phyloP scores from a whole-genome alignment of 2,329 filamentous ascomycete genomes.

The Botrytis cinerea region DNA sequence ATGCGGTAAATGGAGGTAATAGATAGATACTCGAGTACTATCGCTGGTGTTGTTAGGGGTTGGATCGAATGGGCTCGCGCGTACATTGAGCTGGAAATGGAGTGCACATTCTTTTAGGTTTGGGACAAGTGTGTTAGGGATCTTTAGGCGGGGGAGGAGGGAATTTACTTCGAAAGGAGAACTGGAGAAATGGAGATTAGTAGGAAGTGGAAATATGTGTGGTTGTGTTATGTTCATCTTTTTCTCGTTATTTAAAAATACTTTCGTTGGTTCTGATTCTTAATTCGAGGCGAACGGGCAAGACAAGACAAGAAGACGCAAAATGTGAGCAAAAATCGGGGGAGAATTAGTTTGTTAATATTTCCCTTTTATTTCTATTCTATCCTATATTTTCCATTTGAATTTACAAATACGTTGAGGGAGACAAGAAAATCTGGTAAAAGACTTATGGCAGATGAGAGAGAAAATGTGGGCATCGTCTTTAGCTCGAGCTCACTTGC shows the following conservation, averaged over 20 bases:
- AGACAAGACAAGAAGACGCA: not conserved
- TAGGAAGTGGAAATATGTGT: slow-evolving; percentile 1
- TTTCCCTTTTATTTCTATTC: not conserved
- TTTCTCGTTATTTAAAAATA: slow-evolving; percentile 9
- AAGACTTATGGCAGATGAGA: not conserved
- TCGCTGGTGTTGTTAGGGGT: slow-evolving; percentile 3
- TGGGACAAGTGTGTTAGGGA: not conserved
- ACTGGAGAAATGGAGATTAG: not conserved
- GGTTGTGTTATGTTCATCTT: not conserved
- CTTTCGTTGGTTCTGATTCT: slow-evolving; percentile 4
- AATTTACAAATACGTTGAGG: not conserved
- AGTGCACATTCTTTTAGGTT: slow-evolving; percentile 9
- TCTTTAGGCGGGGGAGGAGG: not conserved
- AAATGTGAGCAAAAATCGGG: not conserved
- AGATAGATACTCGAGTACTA: slow-evolving; percentile 6
- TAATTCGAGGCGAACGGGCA: not conserved
- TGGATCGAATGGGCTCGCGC: not conserved
- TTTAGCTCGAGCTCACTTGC: slow-evolving; percentile 12
- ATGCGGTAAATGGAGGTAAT: not conserved
- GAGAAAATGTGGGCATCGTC: not conserved
- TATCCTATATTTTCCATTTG: not conserved
- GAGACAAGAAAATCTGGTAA: not conserved
- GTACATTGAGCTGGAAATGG: not conserved
- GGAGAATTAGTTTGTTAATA: not conserved
- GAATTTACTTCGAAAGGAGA: not conserved